Evolutionary conservation across 2,329 filamentous ascomycete genomes (phyloP), one percentile per base, ranked within the genome.

Genomic region (Penicillium capsulatum): DNA sequence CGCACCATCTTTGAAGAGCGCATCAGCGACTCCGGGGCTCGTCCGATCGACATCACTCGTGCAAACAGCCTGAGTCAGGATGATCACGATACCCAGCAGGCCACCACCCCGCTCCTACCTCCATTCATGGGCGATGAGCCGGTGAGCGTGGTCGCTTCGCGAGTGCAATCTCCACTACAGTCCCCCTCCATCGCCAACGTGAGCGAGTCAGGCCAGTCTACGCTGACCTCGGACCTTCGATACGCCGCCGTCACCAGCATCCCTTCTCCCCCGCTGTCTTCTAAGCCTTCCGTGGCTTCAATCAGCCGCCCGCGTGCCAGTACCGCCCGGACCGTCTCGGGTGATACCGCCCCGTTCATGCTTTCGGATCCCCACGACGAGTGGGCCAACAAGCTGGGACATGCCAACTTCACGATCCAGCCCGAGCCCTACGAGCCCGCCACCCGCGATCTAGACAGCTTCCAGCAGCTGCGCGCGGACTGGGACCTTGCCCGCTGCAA

Each of bases 341-440:
- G 68, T 61, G 51, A 76, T 63, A 36, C 69, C 76, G 24, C 73
- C 3, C 75, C 78, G 3, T 79, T 89, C 47, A 69, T 82, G 38
- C 69, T 80, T n/a, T 79, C 84, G 39, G 79, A 81, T 27, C 56
- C 61, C 4, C 74, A 81, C 34, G 88, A 94, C 60, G 80, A 83
- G 51, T 96, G 91, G 91, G 84, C 86, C 1, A 79, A 84, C 57
- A 81, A 80, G 40, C 78, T 97, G 10, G 91, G 91, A 17, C 90
- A 97, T 61, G 90, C 90, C 49, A 95, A 97, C 69, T 96, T 94
- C 63, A 90, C 79, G 54, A 94, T 97, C 53, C 70, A 79, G 15
- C 90, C 90, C 0, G 79, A 83, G 60, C 91, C 90, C 0, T 95
- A 95, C 58, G 65, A 78, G 7, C 83, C 87, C 0, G 75, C 80